Evolutionary conservation across 352 stramenopile species (phyloP), one percentile per base, ranked within the genome.

Genomic region (Globisporangium splendens): DNA sequence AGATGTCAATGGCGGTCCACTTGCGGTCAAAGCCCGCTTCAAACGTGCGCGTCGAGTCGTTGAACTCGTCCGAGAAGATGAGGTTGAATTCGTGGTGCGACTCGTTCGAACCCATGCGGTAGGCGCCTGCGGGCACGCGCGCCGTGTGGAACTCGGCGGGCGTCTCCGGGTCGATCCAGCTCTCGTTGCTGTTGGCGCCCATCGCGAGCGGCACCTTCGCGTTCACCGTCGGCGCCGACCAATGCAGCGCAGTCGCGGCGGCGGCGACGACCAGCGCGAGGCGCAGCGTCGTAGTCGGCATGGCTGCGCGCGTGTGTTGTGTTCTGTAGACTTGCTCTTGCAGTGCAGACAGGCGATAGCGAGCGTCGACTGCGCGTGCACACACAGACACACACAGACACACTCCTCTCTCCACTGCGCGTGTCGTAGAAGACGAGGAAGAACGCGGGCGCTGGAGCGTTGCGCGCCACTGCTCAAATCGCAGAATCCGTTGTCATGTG

Each of bases 11-110:
- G 7, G 96, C 93, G 18, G 96, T 99, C 97, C 97, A 99, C 60
- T 92, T 92, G 35, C 82, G 78, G 75, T 99, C 97, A 54, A 90
- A 88, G 35, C 97, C 97, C 33, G 98, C 86, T 55, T 93, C 76
- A 69, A 99, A 99, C 46, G 68, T 85, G 54, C 97, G 88, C 58
- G 87, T 91, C 14, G 90, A 88, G 69, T 84, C 77, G 66, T 99
- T 94, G 74, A 99, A 99, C 72, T 99, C 96, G 75, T 99, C 96
- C 50, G 91, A 98, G 78, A 98, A 98, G 62, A 98, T 93, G 50
- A 98, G 75, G 31, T 76, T 56, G 72, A 95, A 97, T 50, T 78
- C 70, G 24, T 79, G 56, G 56, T 79, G 77, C 20, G 47, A 53
- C 46, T 35, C 46, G 56, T 69, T 63, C 15, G 51, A 50, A 44